Evolutionary conservation across 169 alveolate species (phyloP).

Genomic region (Pseudocohnilembus persalinus): DNA sequence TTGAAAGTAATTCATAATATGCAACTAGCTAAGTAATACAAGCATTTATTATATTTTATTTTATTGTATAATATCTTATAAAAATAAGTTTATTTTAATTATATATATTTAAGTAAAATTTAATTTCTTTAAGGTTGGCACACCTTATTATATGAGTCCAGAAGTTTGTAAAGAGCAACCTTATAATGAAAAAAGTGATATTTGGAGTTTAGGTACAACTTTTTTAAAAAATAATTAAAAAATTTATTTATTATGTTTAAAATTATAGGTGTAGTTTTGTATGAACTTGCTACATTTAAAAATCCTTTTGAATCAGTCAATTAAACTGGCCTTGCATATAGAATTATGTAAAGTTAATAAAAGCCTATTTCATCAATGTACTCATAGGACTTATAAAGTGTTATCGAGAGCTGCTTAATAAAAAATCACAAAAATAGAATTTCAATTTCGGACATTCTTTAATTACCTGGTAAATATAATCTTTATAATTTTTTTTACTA

Average conservation of each 20-base stretch:
- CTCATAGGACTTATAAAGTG: neutral
- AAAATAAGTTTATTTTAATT: conserved; percentile 48
- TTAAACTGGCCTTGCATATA: conserved; percentile 53
- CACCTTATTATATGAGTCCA: conserved; percentile 99
- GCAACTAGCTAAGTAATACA: neutral
- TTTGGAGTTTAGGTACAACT: conserved; percentile 98
- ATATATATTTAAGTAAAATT: conserved; percentile 45
- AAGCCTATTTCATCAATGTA: conserved; percentile 43
- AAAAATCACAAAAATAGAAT: conserved; percentile 9
- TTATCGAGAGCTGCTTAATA: conserved; percentile 2
- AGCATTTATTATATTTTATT: no score
- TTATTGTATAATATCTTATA: no score
- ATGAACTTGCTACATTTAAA: conserved; percentile 70
- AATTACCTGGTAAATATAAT: neutral
- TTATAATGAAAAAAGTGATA: conserved; percentile 98
- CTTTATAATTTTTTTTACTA: no score
- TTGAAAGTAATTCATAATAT: conserved; percentile 22
- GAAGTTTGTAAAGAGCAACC: conserved; percentile 98
- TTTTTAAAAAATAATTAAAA: conserved; percentile 65
- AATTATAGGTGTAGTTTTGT: conserved; percentile 38
- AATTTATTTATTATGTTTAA: no score
- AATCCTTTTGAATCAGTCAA: conserved; percentile 71
- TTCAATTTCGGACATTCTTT: neutral
- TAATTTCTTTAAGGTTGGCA: conserved; percentile 85
- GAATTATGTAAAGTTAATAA: conserved; percentile 52